Conservation (phyloP, 768 basidiomycete species). For the Collybia sp. region DNA sequence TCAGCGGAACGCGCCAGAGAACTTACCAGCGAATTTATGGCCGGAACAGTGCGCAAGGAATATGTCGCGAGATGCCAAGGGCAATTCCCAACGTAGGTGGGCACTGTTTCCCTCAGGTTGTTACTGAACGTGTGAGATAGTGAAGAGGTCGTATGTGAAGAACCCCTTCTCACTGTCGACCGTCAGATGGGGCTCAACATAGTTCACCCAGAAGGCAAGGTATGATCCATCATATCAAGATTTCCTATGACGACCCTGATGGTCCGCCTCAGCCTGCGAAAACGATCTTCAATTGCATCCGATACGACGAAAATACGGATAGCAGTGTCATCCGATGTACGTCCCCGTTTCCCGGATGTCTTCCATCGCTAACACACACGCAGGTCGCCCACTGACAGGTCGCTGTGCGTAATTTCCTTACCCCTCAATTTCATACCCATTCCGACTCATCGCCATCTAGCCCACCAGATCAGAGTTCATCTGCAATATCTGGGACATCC, state of each 20-base stretch:
- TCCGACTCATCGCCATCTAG: slow-evolving; percentile 35
- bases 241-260: not conserved
- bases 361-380: slow-evolving; percentile 4
- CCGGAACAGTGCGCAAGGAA: slow-evolving; percentile 81
- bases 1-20: slow-evolving; percentile 61
- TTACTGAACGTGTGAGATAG: slow-evolving; percentile 29
- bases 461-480: slow-evolving; percentile 97
- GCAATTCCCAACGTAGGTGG: slow-evolving; percentile 75
- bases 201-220: slow-evolving; percentile 94
- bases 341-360: slow-evolving; percentile 12
- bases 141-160: slow-evolving; percentile 76
- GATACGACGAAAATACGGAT: slow-evolving; percentile 74
- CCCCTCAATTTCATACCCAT: slow-evolving; percentile 1
- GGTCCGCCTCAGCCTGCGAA: slow-evolving; percentile 59
- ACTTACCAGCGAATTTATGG: slow-evolving; percentile 78
- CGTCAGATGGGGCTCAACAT: slow-evolving; percentile 96
- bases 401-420: slow-evolving; percentile 58
- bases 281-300: slow-evolving; percentile 81
- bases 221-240: slow-evolving; percentile 21
- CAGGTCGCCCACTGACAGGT: slow-evolving; percentile 87
- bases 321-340: slow-evolving; percentile 86
- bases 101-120: not conserved
- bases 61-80: slow-evolving; percentile 89
- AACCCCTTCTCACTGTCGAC: slow-evolving; percentile 88
- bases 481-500: slow-evolving; percentile 92